These are phyloP conservation scores for Kitagawia praeruptora DNA, from an alignment of 129 eudicot species.

Conservation along the genomic window DNA sequence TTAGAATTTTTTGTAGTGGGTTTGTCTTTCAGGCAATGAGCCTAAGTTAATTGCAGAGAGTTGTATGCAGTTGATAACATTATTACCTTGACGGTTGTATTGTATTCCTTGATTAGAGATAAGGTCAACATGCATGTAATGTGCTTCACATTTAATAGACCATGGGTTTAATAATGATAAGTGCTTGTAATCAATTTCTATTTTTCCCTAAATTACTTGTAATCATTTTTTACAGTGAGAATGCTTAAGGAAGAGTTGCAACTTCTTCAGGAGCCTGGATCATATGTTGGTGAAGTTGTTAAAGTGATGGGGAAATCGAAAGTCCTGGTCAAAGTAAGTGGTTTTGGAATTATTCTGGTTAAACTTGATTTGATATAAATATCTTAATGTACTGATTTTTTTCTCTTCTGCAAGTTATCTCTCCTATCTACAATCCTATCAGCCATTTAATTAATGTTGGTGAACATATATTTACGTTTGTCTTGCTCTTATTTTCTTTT, in stretches of 20 bases:
- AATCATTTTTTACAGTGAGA: slow-evolving; percentile 41
- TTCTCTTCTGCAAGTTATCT: neutral
- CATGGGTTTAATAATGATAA: neutral
- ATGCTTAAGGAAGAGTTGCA: slow-evolving; percentile 82
- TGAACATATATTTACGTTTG: neutral
- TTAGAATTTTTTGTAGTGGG: neutral
- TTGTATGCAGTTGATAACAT: neutral
- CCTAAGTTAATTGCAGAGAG: neutral
- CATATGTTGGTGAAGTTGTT: slow-evolving; percentile 96
- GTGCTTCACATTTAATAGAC: neutral
- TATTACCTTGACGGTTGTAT: neutral
- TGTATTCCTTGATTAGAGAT: neutral
- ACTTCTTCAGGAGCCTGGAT: slow-evolving; percentile 91
- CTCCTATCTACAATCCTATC: neutral
- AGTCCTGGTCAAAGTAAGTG: slow-evolving; percentile 76
- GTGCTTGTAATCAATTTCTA: neutral
- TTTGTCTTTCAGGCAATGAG: neutral
- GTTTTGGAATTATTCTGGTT: neutral
- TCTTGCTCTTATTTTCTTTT: neutral
- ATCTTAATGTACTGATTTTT: too few species aligned
- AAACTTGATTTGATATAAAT: neutral
- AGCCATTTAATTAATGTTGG: neutral
- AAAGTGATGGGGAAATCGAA: slow-evolving; percentile 94
- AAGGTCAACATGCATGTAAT: neutral
- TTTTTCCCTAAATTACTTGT: too few species aligned